Base-by-base conservation (phyloP, 805 yeast species). In the Sungouiella thailandica region DNA sequence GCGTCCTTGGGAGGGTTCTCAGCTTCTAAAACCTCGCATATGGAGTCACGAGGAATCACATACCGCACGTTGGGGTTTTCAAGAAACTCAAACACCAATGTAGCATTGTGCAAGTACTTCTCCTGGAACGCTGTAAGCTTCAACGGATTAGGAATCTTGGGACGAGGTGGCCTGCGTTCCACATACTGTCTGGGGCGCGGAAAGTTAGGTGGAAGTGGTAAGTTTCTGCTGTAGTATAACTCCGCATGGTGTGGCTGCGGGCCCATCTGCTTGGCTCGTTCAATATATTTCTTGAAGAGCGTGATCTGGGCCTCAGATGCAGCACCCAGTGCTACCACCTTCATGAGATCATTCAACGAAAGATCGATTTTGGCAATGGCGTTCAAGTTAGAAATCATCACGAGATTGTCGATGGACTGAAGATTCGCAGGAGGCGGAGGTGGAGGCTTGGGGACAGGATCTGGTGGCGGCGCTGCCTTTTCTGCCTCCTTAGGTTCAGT, bases 311-410 rank as follows among this genome's bases (percentile, higher is more conserved):
- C 78, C 4, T 76, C 72, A 1, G 78, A 56, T 0, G 96, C 96
- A 16, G 67, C 70, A 4, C 95, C 95, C 36, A 81, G 73, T 0
- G 97, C 97, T 2, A 90, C 96, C 4, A 71, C 73, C 41, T 80
- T 78, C 96, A 90, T 88, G 33, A 90, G 61, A 1, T 71, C 59
- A 43, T 78, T 82, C 31, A 90, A 58, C 4, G 78, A 70, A 0
- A 76, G 69, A 49, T 88, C 94, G 4, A 70, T 67, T 25, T 82
- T 72, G 0, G 97, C 97, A 58, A 90, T 78, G 1, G 82, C 68
- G 50, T 89, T 89, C 50, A 90, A 70, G 47, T 87, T 84, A 4
- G 83, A 78, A 46, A 90, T 87, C 84, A 90, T 86, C 41, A 82
- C 76, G 26, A 82, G 81, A 49, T 83, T 82, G 32, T 78, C 83